A percentile compares a stretch with the other conserved stretches of the same genome.
phyloP scores from a whole-genome alignment of 1,139 yeast species.

The Schizosaccharomyces versatilis region DNA sequence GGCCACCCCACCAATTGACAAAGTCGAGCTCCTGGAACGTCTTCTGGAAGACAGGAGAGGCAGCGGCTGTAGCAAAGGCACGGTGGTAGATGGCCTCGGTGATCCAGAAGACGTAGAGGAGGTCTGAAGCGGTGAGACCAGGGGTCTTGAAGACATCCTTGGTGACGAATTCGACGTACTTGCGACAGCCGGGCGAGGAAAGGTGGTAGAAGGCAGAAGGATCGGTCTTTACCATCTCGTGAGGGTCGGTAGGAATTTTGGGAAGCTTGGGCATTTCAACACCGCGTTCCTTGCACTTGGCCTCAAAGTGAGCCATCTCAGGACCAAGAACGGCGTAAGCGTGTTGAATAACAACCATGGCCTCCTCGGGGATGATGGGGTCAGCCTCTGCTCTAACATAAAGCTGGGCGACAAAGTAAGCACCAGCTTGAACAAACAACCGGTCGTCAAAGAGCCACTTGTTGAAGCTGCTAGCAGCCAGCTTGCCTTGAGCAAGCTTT shows the following conservation, averaged over 20 bases:
- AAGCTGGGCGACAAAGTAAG: background rate
- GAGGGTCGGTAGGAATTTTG: background rate
- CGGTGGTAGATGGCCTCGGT: background rate
- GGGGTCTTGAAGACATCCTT: background rate
- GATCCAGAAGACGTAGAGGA: background rate
- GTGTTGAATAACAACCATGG: background rate
- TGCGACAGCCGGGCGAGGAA: background rate
- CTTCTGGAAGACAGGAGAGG: background rate
- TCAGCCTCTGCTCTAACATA: background rate
- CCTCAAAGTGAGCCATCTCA: background rate
- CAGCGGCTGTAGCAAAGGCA: background rate
- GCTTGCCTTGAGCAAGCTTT: background rate
- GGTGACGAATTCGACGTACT: background rate
- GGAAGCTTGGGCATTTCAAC: background rate
- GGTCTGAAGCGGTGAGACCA: background rate
- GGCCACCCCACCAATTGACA: background rate
- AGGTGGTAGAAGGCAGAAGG: background rate
- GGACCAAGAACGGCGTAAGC: background rate
- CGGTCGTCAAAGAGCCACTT: slow-evolving; percentile 1
- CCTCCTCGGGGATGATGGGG: background rate
- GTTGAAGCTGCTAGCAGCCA: background rate
- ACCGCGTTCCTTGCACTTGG: background rate
- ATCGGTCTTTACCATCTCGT: background rate
- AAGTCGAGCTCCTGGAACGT: background rate
- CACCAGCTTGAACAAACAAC: background rate